Percentiles rank a stretch among this genome's conserved stretches.
Conservation (phyloP, 768 basidiomycete species). For the Collybia sordida region DNA sequence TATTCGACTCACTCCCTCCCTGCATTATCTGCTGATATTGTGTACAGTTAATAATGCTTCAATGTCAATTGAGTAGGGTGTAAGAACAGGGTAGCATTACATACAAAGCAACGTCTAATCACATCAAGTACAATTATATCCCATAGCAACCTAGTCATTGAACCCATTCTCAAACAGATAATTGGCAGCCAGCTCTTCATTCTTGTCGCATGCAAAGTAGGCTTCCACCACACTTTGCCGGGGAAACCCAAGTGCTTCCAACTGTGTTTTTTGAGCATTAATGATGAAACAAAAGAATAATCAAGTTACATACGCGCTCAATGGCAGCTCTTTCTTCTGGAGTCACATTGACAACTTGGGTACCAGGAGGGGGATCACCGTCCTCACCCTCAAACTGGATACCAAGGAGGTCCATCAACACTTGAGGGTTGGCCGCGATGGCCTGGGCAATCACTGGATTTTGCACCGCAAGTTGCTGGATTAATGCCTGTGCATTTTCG, state of each 20-base stretch:
- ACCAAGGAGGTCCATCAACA: slow-evolving; percentile 63
- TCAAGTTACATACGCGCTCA: slow-evolving; percentile 62
- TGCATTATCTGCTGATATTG: not conserved
- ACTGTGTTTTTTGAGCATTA: slow-evolving; percentile 39
- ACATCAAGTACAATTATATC: not conserved
- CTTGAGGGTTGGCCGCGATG: slow-evolving; percentile 72
- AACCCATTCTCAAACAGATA: slow-evolving; percentile 80
- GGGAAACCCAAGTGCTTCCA: slow-evolving; percentile 86
- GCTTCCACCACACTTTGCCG: slow-evolving; percentile 83
- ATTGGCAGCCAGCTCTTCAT: slow-evolving; percentile 95
- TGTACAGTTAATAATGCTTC: not conserved
- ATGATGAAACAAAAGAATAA: not conserved
- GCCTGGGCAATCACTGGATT: slow-evolving; percentile 77
- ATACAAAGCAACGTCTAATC: not conserved
- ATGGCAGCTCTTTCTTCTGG: slow-evolving; percentile 89
- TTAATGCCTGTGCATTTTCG: slow-evolving; percentile 67
- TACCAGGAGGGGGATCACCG: slow-evolving; percentile 47
- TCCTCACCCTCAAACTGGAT: slow-evolving; percentile 37
- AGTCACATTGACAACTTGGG: slow-evolving; percentile 75
- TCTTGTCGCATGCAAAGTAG: slow-evolving; percentile 93
- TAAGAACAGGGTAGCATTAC: not conserved
- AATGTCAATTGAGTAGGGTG: too few species aligned
- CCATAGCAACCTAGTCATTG: slow-evolving; percentile 37
- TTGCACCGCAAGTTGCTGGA: slow-evolving; percentile 75
- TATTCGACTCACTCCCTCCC: too few species aligned